phyloP scores from a whole-genome alignment of 192 early-diverging fungal genomes.

The Umbelopsis vinacea region DNA sequence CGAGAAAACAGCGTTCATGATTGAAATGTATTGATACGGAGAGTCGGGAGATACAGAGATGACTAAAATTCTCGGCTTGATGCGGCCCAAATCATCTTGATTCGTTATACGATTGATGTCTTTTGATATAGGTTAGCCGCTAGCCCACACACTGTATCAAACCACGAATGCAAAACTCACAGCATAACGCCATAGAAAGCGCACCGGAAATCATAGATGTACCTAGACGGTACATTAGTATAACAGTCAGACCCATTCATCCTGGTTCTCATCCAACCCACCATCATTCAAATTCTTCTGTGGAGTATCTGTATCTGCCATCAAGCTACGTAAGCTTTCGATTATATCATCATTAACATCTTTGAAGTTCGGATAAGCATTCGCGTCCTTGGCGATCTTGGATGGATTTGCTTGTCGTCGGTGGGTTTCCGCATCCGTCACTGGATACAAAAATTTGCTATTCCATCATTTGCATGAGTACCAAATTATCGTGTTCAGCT shows the following conservation, averaged over 20 bases:
- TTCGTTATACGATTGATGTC: conserved; percentile 72
- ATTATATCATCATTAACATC: conserved; percentile 56
- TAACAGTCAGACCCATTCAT: background rate
- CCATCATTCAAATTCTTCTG: conserved; percentile 29
- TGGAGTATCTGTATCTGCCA: conserved; percentile 39
- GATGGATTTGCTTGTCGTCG: conserved; percentile 28
- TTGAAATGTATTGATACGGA: conserved; percentile 88
- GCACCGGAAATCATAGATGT: conserved; percentile 64
- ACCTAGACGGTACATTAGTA: conserved; percentile 26
- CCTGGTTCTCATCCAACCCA: background rate
- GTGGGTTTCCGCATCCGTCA: conserved; percentile 36
- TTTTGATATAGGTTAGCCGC: conserved; percentile 25
- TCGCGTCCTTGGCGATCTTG: conserved; percentile 49
- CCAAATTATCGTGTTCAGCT: background rate
- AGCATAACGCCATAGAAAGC: conserved; percentile 63
- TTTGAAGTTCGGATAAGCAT: conserved; percentile 62
- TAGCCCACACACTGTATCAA: background rate
- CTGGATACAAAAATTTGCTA: conserved; percentile 63
- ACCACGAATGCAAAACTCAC: conserved; percentile 41
- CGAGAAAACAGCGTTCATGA: conserved; percentile 99
- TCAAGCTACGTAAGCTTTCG: conserved; percentile 39
- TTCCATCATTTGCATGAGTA: background rate
- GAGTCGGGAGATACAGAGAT: conserved; percentile 88
- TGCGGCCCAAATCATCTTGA: conserved; percentile 53
- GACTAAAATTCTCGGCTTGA: conserved; percentile 82